phyloP scores from a whole-genome alignment of 139 green algal genomes.

The Zygnema circumcarinatum region DNA sequence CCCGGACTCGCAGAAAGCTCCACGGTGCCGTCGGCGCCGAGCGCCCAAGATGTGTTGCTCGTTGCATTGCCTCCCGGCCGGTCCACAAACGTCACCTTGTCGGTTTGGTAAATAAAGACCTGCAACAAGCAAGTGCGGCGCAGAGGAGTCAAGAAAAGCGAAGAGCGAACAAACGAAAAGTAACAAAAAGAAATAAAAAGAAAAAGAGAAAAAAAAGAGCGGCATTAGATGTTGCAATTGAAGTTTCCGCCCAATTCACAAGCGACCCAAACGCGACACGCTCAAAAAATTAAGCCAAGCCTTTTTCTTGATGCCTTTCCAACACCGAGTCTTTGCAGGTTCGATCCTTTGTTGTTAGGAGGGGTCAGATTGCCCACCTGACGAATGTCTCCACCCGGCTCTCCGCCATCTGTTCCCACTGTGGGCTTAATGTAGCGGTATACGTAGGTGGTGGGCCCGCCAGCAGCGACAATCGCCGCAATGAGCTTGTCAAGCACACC shows the following conservation, averaged over 20 bases:
- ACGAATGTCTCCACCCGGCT: constrained; percentile 24
- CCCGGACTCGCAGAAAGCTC: constrained; percentile 2
- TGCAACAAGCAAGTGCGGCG: neutral
- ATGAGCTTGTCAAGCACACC: constrained; percentile 3
- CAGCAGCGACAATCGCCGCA: neutral
- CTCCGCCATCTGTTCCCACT: neutral
- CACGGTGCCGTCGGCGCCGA: neutral
- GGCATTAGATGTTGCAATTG: no score
- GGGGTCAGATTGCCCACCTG: neutral
- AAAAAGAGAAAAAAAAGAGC: no score
- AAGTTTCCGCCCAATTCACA: no score
- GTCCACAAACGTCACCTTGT: constrained; percentile 13
- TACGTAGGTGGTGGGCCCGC: constrained; percentile 1
- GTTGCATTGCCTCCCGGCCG: neutral
- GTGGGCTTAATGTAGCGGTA: neutral
- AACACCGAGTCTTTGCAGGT: no score
- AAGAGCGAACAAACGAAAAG: no score
- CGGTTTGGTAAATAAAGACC: constrained; percentile 11
- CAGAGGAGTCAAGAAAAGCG: no score
- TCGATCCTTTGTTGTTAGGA: no score
- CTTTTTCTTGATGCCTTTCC: no score
- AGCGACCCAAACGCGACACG: no score
- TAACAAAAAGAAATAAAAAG: no score
- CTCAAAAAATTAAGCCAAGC: no score
- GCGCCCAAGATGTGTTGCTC: neutral